Percentiles rank a stretch among this genome's conserved stretches.
phyloP scores from a whole-genome alignment of 78 protist species.

The Chrysochromulina parva region DNA sequence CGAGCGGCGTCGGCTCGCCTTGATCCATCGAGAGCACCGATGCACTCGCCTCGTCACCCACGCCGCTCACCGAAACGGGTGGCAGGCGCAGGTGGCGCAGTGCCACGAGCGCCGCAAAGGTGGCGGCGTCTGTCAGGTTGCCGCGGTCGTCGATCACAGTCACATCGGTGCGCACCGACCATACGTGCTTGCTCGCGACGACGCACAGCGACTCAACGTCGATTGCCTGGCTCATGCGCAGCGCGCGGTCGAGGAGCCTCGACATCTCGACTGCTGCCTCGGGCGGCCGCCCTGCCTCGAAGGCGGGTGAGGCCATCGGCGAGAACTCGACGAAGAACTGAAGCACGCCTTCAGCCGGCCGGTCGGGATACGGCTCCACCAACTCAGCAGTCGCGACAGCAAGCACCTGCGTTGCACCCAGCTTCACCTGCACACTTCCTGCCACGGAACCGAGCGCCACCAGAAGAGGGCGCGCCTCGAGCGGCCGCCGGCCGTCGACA shows the following conservation, averaged over 20 bases:
- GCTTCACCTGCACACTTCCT: not conserved
- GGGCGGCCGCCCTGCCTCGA: not conserved
- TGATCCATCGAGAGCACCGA: not conserved
- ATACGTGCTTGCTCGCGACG: slow-evolving; percentile 20
- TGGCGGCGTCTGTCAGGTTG: not conserved
- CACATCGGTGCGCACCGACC: slow-evolving; percentile 26
- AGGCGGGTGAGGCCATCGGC: slow-evolving; percentile 21
- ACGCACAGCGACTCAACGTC: slow-evolving; percentile 22
- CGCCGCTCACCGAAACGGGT: not conserved
- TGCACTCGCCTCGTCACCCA: not conserved
- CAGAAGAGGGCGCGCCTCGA: not conserved
- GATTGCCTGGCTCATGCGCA: not conserved
- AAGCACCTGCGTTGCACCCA: not conserved
- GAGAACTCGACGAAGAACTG: slow-evolving; percentile 4
- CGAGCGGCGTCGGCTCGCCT: not conserved
- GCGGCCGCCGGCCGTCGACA: not conserved
- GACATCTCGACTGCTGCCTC: not conserved
- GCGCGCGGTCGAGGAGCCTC: slow-evolving; percentile 1
- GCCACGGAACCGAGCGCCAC: not conserved
- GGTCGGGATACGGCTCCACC: slow-evolving; percentile 6
- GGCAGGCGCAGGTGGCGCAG: slow-evolving; percentile 4
- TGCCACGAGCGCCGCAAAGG: not conserved
- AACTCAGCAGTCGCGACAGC: not conserved
- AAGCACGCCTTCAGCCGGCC: not conserved
- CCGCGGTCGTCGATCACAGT: slow-evolving; percentile 23